Base-by-base conservation (phyloP, 2,329 filamentous ascomycete species). In the Fusarium heterosporum region DNA sequence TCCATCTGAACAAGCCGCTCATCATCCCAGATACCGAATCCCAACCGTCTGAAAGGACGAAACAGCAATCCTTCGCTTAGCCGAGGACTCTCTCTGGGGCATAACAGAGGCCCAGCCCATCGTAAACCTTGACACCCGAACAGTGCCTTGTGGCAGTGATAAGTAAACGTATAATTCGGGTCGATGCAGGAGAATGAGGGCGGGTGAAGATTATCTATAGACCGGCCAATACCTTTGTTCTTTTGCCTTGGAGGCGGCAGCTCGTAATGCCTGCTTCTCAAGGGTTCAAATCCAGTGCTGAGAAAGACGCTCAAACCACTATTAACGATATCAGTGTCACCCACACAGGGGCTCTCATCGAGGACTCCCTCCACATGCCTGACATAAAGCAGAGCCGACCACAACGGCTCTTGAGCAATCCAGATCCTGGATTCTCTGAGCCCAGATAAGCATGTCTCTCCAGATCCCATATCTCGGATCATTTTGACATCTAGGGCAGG, bases 1-100 rank as follows among this genome's bases (percentile, higher is more conserved):
- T 67, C 47, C 59, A 67, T 67, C 4, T 28, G 22, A 16, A 51
- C 39, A 26, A 67, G 22, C 10, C 64, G 49, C 4, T 67, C 59
- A 12, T 67, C 64, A 16, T 68, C 64, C 64, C 64, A 67, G 1
- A 67, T 43, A 3, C 50, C 50, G 3, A 67, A 67, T 1, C 64
- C 64, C 3, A 67, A 34, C 8, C 36, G 42, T 4, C 64, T 39
- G n/a, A 67, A 55, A 3, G 64, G 59, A 5, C 64, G 54, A n/a
- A 67, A 67, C 1, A 67, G 6, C 2, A 67, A 14, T 0, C 64
- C 59, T 13, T 60, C 50, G 8, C 41, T 65, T 9, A 68, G 26
- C 6, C 50, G 51, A 8, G 46, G 22, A 12, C 38, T 39, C 3
- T 30, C 30, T 14, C 42, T 43, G 2, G 64, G 47, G 9, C 36